Conservation (phyloP, 441 rosid genomes). For the Populus tomentosa region DNA sequence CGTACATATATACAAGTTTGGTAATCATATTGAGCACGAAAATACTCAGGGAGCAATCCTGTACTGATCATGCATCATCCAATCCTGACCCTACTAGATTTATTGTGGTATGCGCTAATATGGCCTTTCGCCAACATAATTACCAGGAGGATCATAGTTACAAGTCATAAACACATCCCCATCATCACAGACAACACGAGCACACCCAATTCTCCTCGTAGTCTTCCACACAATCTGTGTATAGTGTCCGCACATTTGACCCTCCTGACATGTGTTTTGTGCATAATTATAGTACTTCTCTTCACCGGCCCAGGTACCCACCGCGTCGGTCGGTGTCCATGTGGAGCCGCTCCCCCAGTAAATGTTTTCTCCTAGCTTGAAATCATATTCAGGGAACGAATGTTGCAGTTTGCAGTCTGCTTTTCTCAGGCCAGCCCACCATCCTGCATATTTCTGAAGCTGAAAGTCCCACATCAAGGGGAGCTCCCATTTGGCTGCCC, state of each 20-base stretch:
- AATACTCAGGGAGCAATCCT: neutral
- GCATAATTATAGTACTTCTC: conserved; percentile 56
- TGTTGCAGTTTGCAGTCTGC: conserved; percentile 57
- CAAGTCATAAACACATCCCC: conserved; percentile 90
- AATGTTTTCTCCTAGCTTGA: conserved; percentile 72
- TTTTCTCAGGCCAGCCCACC: conserved; percentile 63
- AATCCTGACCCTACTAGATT: conserved; percentile 1
- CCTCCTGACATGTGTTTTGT: conserved; percentile 48
- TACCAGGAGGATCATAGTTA: conserved; percentile 86
- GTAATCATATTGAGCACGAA: neutral
- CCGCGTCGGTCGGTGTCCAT: conserved; percentile 62
- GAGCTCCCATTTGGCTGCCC: conserved; percentile 60
- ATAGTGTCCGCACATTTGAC: conserved; percentile 72
- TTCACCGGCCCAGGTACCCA: conserved; percentile 60
- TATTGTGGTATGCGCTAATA: conserved; percentile 47
- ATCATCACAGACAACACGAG: conserved; percentile 58
- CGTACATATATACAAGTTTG: neutral
- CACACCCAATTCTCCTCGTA: conserved; percentile 63
- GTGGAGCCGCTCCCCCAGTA: conserved; percentile 65
- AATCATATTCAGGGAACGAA: conserved; percentile 52
- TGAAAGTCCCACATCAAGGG: conserved; percentile 63
- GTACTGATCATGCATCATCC: neutral
- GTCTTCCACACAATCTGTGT: conserved; percentile 73
- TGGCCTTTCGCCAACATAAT: conserved; percentile 67
- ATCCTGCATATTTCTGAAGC: conserved; percentile 58